phyloP scores from a whole-genome alignment of 495 filamentous ascomycete species.

The Penicillium bovifimosum region DNA sequence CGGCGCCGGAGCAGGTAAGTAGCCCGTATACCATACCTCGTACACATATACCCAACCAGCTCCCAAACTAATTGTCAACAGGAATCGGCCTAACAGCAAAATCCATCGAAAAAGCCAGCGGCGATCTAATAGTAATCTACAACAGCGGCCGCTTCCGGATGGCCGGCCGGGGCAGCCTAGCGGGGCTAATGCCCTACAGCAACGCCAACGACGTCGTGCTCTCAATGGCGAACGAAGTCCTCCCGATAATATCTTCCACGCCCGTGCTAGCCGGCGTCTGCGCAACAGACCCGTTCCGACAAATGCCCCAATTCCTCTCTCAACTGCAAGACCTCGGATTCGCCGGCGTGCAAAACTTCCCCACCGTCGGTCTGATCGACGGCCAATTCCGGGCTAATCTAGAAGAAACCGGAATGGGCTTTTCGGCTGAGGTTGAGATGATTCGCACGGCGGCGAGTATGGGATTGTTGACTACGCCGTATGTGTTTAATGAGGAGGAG shows the following conservation, averaged over 20 bases:
- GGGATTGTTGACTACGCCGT: conserved; percentile 61
- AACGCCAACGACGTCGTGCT: conserved; percentile 66
- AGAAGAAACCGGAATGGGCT: conserved; percentile 69
- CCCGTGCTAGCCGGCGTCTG: conserved; percentile 64
- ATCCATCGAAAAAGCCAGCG: conserved; percentile 59
- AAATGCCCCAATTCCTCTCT: conserved; percentile 50
- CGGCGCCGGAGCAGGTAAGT: conserved; percentile 59
- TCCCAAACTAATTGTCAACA: conserved; percentile 14
- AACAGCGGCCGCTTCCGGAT: conserved; percentile 70
- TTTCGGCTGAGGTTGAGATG: conserved; percentile 59
- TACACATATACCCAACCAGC: neutral
- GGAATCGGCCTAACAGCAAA: conserved; percentile 68
- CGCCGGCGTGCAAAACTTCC: conserved; percentile 67
- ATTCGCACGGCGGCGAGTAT: conserved; percentile 48
- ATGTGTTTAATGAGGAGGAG: conserved; percentile 59
- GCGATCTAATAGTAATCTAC: conserved; percentile 66
- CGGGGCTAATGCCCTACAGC: conserved; percentile 66
- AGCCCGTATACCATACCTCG: neutral
- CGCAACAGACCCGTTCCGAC: conserved; percentile 59
- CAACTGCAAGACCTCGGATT: conserved; percentile 57
- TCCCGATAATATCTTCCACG: conserved; percentile 54
- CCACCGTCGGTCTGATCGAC: conserved; percentile 66
- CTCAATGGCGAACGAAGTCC: conserved; percentile 57
- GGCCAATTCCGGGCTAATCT: conserved; percentile 59
- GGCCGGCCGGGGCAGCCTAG: conserved; percentile 65